phyloP scores from a whole-genome alignment of 129 eudicot species.

The Helichrysum umbraculigerum region DNA sequence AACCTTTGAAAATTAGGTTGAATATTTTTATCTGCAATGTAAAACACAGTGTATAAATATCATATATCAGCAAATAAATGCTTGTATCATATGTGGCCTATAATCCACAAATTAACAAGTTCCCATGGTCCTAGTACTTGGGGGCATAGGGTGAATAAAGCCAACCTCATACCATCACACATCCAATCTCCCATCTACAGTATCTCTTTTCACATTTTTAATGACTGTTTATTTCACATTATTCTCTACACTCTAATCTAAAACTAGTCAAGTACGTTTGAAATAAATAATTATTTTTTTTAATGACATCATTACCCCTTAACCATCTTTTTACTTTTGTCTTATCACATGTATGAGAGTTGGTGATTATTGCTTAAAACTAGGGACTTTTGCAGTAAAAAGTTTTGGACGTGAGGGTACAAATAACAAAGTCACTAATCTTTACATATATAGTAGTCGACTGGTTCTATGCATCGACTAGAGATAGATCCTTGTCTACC shows the following conservation, averaged over 20 bases:
- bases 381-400: slow-evolving; percentile 32
- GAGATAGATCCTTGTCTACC: not conserved
- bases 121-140: not conserved
- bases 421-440: slow-evolving; percentile 13
- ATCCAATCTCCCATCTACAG: no score
- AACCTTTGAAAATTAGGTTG: no score
- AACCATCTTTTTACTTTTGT: slow-evolving; percentile 19
- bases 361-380: slow-evolving; percentile 34
- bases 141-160: not conserved
- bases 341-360: slow-evolving; percentile 32
- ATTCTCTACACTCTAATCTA: slow-evolving; percentile 7
- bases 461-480: not conserved
- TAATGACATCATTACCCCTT: slow-evolving; percentile 27
- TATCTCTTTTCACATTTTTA: no score
- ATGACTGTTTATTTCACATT: no score
- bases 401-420: slow-evolving; percentile 23
- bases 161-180: not conserved
- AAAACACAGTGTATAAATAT: no score
- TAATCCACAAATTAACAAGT: no score
- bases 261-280: no score
- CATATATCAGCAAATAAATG: no score
- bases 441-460: slow-evolving; percentile 14
- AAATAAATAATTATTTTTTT: no score
- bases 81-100: no score
- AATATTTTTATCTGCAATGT: no score